These are phyloP conservation scores for Fusarium metavorans DNA, from an alignment of 2,329 filamentous ascomycete species.

Conservation along the genomic window DNA sequence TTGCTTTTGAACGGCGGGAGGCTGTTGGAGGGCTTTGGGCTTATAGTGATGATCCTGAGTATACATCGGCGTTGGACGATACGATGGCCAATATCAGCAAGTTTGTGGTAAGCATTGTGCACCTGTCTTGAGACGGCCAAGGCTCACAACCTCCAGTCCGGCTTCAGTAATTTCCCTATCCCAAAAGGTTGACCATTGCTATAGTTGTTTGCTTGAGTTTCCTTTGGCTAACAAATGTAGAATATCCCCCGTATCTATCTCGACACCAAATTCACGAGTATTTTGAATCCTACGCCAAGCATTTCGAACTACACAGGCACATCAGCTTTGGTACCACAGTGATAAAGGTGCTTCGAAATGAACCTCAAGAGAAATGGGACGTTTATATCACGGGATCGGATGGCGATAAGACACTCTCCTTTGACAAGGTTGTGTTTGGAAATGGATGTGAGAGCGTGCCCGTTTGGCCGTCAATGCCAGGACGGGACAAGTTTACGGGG, in stretches of 20 bases:
- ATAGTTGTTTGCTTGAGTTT: not conserved
- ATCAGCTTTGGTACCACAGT: not conserved
- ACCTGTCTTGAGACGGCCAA: too few relatives aligned
- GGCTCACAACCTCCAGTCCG: not conserved
- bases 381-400: not conserved
- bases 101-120: not conserved
- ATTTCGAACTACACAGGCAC: not conserved
- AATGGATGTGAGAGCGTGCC: not conserved
- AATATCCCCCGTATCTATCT: conserved; percentile 2
- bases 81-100: conserved; percentile 3
- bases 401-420: not conserved
- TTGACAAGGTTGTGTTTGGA: conserved; percentile 1
- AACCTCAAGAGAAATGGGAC: not conserved
- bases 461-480: not conserved
- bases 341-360: not conserved
- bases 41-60: not conserved
- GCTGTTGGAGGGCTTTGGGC: conserved; percentile 5
- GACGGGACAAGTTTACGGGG: conserved; percentile 1
- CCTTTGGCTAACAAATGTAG: not conserved
- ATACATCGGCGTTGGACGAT: conserved; percentile 4
- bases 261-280: not conserved
- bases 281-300: conserved; percentile 4
- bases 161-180: conserved; percentile 10
- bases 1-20: conserved; percentile 4
- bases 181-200: not conserved